Base-by-base conservation (phyloP, 768 basidiomycete genomes). In the Trametes gibbosa region DNA sequence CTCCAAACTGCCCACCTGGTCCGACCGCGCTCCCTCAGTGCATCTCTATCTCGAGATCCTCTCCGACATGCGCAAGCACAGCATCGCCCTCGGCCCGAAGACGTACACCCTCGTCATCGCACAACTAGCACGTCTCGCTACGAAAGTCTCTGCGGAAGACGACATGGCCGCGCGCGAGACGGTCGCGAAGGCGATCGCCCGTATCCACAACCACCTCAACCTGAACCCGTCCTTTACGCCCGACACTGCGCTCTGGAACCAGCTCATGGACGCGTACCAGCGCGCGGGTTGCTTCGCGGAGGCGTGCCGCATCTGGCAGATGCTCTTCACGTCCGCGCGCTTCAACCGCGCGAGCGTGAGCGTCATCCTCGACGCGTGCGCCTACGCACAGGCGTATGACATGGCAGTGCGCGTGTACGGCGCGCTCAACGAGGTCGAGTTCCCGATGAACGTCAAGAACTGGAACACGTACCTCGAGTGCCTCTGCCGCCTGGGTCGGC, bases 381-480 rank as follows among this genome's bases (percentile, higher is more conserved):
- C 87, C 1, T 83, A 77, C 63, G 79, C 84, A 8, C 74, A 77
- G 3, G 77, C 83, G 12, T 70, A 76, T 63, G 74, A 73, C 21
- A 73, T 81, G 17, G 90, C 85, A 0, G 75, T 74, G 51, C 76
- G 79, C 43, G 81, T 90, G 35, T 81, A 83, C 73, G 62, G 69
- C 29, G 83, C 81, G 67, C 76, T 88, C 49, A 70, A 71, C 27
- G 76, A 72, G 51, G 76, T 76, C 46, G 77, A 75, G 23, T 90
- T 81, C 68, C 66, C 61, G 37, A 75, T 89, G 53, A 86, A 87
- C 67, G 65, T 76, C 60, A 81, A 83, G 51, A 88, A 90, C 66
- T 94, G 92, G 90, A 85, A 90, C 58, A 79, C 84, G 0, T 92
- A 86, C 78, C 70, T 97, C 19, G 94, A 97, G 72, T 92, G 89